Evolutionary conservation across 225 moss, liverwort and hornwort genomes (phyloP).

Genomic region (Physcomitrium patens): DNA sequence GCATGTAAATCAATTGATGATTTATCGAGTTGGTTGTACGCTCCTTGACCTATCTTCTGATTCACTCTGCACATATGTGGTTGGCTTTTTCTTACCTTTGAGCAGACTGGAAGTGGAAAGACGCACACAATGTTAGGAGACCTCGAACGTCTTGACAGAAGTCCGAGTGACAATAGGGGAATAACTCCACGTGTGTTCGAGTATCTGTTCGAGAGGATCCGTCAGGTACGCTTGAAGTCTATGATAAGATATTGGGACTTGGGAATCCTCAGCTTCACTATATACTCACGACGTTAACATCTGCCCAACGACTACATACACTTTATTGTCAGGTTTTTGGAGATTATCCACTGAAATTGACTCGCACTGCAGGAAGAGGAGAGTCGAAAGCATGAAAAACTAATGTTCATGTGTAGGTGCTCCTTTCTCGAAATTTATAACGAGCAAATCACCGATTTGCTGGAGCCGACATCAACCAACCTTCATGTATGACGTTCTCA

Average conservation of each 20-base stretch:
- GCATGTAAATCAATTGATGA: background rate
- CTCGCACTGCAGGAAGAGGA: conserved; percentile 38
- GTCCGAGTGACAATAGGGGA: conserved; percentile 38
- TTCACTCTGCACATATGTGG: background rate
- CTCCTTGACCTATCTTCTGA: background rate
- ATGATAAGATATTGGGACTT: background rate
- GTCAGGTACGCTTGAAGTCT: conserved; percentile 27
- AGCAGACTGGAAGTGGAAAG: conserved; percentile 49
- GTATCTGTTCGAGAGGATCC: conserved; percentile 41
- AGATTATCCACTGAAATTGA: background rate
- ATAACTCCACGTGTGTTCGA: conserved; percentile 53
- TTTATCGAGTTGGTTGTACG: background rate
- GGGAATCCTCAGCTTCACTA: background rate
- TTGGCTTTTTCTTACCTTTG: background rate
- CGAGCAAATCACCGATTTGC: conserved; percentile 46
- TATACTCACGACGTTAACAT: background rate
- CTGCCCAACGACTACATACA: background rate
- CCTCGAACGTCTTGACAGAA: conserved; percentile 34
- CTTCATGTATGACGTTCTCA: conserved; percentile 34
- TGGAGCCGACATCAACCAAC: conserved; percentile 39
- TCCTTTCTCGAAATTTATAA: conserved; percentile 45
- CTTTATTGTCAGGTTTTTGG: too few species aligned
- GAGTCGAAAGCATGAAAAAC: conserved; percentile 33
- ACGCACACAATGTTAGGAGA: conserved; percentile 48
- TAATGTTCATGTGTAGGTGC: conserved; percentile 39